Conservation (phyloP, 176 grass and related monocot species). For the Bolboschoenus planiculmis region DNA sequence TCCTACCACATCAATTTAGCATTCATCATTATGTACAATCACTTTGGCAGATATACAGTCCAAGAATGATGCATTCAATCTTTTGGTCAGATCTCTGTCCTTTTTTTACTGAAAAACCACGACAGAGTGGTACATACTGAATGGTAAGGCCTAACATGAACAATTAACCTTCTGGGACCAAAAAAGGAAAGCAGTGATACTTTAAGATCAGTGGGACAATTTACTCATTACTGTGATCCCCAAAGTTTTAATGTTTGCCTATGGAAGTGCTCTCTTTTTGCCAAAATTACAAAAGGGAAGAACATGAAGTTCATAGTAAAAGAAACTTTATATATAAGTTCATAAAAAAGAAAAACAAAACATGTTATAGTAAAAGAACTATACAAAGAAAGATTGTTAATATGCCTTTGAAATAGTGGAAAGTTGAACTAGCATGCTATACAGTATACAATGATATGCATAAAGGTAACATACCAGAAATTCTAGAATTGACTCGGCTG, state of each 20-base stretch:
- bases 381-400: not conserved
- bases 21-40: not conserved
- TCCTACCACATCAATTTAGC: not conserved
- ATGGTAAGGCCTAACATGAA: not conserved
- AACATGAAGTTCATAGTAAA: not conserved
- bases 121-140: not conserved
- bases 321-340: slow-evolving; percentile 1
- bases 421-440: not conserved
- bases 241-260: not conserved
- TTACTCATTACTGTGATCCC: not conserved
- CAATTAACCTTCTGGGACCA: not conserved
- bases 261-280: not conserved
- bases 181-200: not conserved
- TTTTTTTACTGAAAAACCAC: too few species aligned
- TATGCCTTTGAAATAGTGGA: not conserved
- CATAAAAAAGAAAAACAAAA: not conserved
- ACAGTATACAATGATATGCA: not conserved
- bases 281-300: not conserved
- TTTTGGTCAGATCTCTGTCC: not conserved
- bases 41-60: not conserved
- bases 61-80: not conserved
- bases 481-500: not conserved
- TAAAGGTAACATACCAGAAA: slow-evolving; percentile 7
- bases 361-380: not conserved
- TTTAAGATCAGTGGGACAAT: not conserved